These are phyloP conservation scores for Acmispon strigosus DNA, from an alignment of 306 rosid species.

Conservation along the genomic window DNA sequence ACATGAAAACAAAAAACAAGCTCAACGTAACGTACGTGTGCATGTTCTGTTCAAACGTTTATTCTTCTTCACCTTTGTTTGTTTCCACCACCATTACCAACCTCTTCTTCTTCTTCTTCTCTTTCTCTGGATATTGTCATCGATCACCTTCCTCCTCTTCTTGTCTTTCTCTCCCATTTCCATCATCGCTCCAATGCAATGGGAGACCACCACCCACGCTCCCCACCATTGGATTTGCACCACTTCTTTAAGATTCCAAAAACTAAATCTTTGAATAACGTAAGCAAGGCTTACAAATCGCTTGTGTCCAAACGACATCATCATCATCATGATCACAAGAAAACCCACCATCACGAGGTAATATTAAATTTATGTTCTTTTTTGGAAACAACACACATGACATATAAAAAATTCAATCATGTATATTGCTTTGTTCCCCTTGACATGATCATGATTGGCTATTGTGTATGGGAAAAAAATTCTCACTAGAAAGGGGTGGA, in stretches of 20 bases:
- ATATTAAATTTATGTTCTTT: background rate
- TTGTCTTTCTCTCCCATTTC: background rate
- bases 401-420: background rate
- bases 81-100: background rate
- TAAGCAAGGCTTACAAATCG: constrained; percentile 49
- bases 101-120: background rate
- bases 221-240: constrained; percentile 42
- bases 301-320: constrained; percentile 11
- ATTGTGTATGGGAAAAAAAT: too few relatives aligned
- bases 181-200: constrained; percentile 24
- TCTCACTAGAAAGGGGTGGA: too few relatives aligned
- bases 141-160: too few relatives aligned
- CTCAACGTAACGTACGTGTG: background rate
- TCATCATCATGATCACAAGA: constrained; percentile 20
- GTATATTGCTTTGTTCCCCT: background rate
- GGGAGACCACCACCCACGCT: constrained; percentile 44
- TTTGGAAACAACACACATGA: background rate
- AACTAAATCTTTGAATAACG: constrained; percentile 40
- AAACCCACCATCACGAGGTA: constrained; percentile 14
- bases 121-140: constrained; percentile 13
- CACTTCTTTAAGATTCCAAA: constrained; percentile 44
- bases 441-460: too few relatives aligned
- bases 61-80: background rate
- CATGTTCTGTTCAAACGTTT: background rate
- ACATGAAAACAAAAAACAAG: background rate